Base-by-base conservation (phyloP, 2,329 filamentous ascomycete genomes). In the Fusarium lyarnte region DNA sequence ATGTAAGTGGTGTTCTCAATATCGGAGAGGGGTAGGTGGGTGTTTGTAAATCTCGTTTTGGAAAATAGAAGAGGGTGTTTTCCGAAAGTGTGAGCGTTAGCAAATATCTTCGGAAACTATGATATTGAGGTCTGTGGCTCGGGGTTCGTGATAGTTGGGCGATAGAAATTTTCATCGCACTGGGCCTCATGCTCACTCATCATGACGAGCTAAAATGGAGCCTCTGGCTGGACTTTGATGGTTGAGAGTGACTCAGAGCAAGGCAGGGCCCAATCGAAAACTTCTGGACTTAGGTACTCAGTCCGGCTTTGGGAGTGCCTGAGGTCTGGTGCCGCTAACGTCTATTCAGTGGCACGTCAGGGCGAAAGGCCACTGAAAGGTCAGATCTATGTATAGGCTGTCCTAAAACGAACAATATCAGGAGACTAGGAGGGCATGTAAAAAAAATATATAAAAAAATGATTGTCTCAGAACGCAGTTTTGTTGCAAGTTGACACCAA, bases 111-210 rank as follows among this genome's bases (percentile, higher is more conserved):
- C 29, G 54, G 29, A 45, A 66, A 45, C 29, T 58, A 49, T 55
- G 39, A 59, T 43, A 73, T 58, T 41, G 58, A 38, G 36, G 63
- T 69, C 58, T 70, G 64, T 69, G 46, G 49, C 53, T 52, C 36
- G 43, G 63, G 36, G 42, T 70, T 70, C 63, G 73, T 54, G 57
- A 73, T 64, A 66, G 69, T 77, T 74, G 73, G 69, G 66, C 59
- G 57, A 71, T 71, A 47, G 72, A 78, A 78, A 78, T 46, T 70
- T 78, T 77, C 72, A 77, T 76, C 76, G 63, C 66, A 51, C 53
- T 59, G 58, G 71, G 68, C 69, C 68, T 77, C 73, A 75, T 71
- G 73, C 70, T 75, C 72, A 74, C 70, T 77, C 69, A 72, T 75
- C 70, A 75, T 76, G 68, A 66, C 65, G 66, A 70, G 68, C 71